Percentiles rank a stretch among this genome's conserved stretches.
Evolutionary conservation across 192 early-diverging fungal species (phyloP).

Genomic region (Pilobolus umbonatus): DNA sequence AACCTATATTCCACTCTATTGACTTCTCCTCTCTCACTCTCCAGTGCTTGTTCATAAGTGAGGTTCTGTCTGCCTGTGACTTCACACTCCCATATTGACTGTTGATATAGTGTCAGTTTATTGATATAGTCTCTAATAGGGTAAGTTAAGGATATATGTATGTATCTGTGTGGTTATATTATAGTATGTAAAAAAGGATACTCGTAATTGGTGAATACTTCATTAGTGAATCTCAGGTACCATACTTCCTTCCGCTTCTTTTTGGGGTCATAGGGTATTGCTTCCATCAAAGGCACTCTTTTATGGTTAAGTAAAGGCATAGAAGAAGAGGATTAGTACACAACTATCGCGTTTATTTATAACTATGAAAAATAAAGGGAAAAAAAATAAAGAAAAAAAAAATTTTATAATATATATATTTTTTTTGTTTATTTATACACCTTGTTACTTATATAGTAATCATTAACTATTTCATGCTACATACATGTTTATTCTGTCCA

Average conservation of each 20-base stretch:
- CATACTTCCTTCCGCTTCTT: conserved; percentile 19
- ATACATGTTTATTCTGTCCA: too few species aligned
- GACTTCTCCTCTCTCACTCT: conserved; percentile 64
- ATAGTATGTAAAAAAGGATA: conserved; percentile 33
- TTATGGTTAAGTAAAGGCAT: conserved; percentile 26
- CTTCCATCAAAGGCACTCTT: conserved; percentile 12
- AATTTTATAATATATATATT: neutral
- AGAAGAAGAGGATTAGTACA: neutral
- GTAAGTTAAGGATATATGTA: neutral
- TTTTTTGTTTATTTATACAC: neutral
- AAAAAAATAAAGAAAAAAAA: conserved; percentile 1
- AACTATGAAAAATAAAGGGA: neutral
- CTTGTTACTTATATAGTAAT: too few species aligned
- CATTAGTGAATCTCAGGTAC: conserved; percentile 45
- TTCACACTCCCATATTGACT: conserved; percentile 73
- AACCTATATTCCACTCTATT: conserved; percentile 59
- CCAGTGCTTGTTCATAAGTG: conserved; percentile 78
- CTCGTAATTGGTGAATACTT: conserved; percentile 57
- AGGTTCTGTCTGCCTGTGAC: conserved; percentile 65
- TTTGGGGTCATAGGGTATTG: conserved; percentile 24
- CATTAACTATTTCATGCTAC: too few species aligned
- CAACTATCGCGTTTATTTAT: too few species aligned
- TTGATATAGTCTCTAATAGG: conserved; percentile 18
- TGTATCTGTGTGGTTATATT: neutral
- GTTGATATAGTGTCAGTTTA: conserved; percentile 52